Percentiles rank a stretch among this genome's conserved stretches.
Conservation (phyloP, 1,139 yeast species). For the Kodamaea plutei region DNA sequence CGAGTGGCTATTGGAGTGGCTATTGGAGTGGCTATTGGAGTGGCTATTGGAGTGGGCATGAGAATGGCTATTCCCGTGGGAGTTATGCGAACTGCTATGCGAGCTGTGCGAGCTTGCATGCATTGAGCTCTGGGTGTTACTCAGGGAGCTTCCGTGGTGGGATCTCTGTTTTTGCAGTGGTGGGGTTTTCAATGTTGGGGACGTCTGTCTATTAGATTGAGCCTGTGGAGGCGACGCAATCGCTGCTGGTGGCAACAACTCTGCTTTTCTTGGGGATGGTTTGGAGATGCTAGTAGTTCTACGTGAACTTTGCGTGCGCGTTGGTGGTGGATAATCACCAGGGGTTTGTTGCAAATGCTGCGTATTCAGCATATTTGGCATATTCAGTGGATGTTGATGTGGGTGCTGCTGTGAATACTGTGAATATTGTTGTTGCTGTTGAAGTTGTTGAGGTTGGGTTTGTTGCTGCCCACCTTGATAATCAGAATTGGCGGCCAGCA, state of each 20-base stretch:
- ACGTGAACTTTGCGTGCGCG: background rate
- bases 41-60: background rate
- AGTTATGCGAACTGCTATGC: slow-evolving; percentile 1
- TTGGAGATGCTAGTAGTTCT: background rate
- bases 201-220: slow-evolving; percentile 1
- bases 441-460: slow-evolving; percentile 8
- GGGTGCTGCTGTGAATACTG: slow-evolving; percentile 7
- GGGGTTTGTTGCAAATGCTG: background rate
- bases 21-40: too few relatives aligned
- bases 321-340: too few relatives aligned
- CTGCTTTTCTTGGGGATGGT: slow-evolving; percentile 13
- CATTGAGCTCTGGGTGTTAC: too few relatives aligned
- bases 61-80: slow-evolving; percentile 1
- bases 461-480: slow-evolving; percentile 4
- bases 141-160: too few relatives aligned
- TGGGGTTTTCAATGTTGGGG: slow-evolving; percentile 2
- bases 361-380: background rate
- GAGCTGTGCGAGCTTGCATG: slow-evolving; percentile 1
- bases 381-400: background rate
- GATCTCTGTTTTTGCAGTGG: slow-evolving; percentile 1
- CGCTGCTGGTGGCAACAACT: slow-evolving; percentile 24
- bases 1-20: too few relatives aligned
- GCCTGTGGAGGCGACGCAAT: slow-evolving; percentile 16
- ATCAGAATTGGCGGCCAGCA: slow-evolving; percentile 15
- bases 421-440: slow-evolving; percentile 4